Conservation (phyloP, 495 filamentous ascomycete genomes). For the Cercophora sp. region DNA sequence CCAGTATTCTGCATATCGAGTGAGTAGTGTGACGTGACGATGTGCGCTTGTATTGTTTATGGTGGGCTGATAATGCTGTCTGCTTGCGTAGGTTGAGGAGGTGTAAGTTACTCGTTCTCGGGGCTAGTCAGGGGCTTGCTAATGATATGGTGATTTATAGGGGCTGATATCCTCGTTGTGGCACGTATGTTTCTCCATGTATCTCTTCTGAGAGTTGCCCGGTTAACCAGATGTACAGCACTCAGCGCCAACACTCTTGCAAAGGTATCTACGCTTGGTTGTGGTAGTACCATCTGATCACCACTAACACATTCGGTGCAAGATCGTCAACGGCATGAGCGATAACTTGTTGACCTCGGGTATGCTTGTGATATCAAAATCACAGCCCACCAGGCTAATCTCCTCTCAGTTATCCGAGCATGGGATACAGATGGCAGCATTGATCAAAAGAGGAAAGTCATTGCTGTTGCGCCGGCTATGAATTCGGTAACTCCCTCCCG, state of each 20-base stretch:
- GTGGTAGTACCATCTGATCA: background rate
- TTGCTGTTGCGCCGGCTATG: slow-evolving; percentile 54
- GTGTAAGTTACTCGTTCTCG: too few relatives aligned
- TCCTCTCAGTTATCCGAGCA: slow-evolving; percentile 60
- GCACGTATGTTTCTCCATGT: slow-evolving; percentile 73
- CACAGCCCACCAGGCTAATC: too few relatives aligned
- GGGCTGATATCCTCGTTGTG: slow-evolving; percentile 75
- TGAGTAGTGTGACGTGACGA: slow-evolving; percentile 29
- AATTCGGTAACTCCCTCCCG: slow-evolving; percentile 25
- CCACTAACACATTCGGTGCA: background rate
- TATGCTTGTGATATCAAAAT: background rate
- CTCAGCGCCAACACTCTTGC: slow-evolving; percentile 70
- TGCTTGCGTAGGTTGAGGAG: too few relatives aligned
- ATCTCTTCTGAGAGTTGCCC: too few relatives aligned
- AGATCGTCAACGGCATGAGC: slow-evolving; percentile 29
- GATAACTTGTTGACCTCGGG: slow-evolving; percentile 22
- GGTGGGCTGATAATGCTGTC: too few relatives aligned
- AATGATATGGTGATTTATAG: background rate
- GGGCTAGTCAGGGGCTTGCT: too few relatives aligned
- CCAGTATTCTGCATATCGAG: slow-evolving; percentile 79
- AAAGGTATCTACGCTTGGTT: slow-evolving; percentile 50
- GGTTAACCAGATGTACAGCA: slow-evolving; percentile 13
- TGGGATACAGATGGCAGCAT: slow-evolving; percentile 74
- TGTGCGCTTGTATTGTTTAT: too few relatives aligned
- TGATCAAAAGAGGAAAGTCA: slow-evolving; percentile 51